Evolutionary conservation across 352 stramenopile genomes (phyloP), one percentile per base, ranked within the genome.

Genomic region (Pythium vanterpoolii): DNA sequence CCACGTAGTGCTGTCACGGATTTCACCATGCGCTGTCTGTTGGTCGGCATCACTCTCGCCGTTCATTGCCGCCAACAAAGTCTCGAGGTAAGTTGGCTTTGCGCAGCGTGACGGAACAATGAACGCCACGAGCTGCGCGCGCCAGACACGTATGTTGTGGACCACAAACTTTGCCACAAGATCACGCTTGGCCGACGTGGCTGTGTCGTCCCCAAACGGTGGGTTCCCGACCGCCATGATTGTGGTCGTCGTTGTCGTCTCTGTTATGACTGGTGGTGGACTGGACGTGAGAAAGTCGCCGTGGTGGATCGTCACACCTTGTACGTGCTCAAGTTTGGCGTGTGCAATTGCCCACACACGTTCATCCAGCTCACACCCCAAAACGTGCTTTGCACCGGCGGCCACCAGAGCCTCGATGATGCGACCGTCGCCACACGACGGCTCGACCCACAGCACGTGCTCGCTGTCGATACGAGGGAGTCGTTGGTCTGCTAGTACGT

Each of bases 21-120:
- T n/a, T n/a, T n/a, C 14, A 18, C 26, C 14, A 40, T 24, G 26
- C 39, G 13, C 26, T 16, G 11, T 27, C 24, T 9, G 24, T 24
- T 28, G n/a, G 42, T 54, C 31, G 21, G 23, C 50, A 16, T 31
- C 45, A 14, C 33, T 9, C 33, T 9, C 5, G 33, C 33, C 5
- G 11, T 21, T 47, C 21, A 87, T 52, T 21, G 64, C 44, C 18
- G 57, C 51, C 13, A 89, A 52, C 9, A 82, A 69, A n/a, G 47
- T 36, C 24, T 72, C 57, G 6, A 84, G 51, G 55, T 87, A 90
- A 33, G 39, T 48, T 1, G 66, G 39, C 9, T 71, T 68, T 11
- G 58, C 58, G 44, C 83, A 93, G 19, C 83, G 77, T 34, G 79
- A 72, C 5, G 83, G 80, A 5, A 93, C 74, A 50, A 93, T 87